phyloP scores from a whole-genome alignment of 148 eudicot species.

The Polygonum aviculare region DNA sequence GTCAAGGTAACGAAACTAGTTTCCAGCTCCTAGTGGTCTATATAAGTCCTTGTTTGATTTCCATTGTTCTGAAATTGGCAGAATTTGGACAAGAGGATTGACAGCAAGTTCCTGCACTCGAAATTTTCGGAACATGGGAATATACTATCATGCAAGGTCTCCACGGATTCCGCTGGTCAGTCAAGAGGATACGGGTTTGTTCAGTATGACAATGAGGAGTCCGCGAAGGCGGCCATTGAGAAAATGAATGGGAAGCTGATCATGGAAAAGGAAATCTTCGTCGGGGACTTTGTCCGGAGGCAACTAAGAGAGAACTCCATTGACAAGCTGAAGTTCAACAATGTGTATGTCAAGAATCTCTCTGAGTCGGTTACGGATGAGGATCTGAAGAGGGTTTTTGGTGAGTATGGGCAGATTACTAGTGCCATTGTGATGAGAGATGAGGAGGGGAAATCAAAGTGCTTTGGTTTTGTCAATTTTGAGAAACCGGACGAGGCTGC shows the following conservation, averaged over 20 bases:
- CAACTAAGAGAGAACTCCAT: slow-evolving; percentile 63
- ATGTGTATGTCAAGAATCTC: slow-evolving; percentile 82
- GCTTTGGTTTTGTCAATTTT: slow-evolving; percentile 96
- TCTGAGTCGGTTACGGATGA: slow-evolving; percentile 70
- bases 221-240: slow-evolving; percentile 78
- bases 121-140: slow-evolving; percentile 72
- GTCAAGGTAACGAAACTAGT: slow-evolving; percentile 49
- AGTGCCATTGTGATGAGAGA: slow-evolving; percentile 86
- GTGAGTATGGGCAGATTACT: slow-evolving; percentile 66
- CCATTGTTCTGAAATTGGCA: slow-evolving; percentile 8
- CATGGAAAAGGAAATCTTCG: slow-evolving; percentile 85
- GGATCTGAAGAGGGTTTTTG: slow-evolving; percentile 50
- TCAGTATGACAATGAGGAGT: slow-evolving; percentile 73
- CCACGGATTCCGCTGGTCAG: slow-evolving; percentile 73
- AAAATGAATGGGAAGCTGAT: slow-evolving; percentile 73
- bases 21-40: not conserved
- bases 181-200: slow-evolving; percentile 94
- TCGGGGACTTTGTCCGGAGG: slow-evolving; percentile 71
- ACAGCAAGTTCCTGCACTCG: slow-evolving; percentile 69
- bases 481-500: slow-evolving; percentile 88
- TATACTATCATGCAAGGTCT: slow-evolving; percentile 83
- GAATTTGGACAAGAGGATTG: slow-evolving; percentile 93
- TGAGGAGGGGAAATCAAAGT: slow-evolving; percentile 68
- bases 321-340: slow-evolving; percentile 64
- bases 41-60: not conserved